Conservation (phyloP, 2,329 filamentous ascomycete species). For the Drechslerella dactyloides region DNA sequence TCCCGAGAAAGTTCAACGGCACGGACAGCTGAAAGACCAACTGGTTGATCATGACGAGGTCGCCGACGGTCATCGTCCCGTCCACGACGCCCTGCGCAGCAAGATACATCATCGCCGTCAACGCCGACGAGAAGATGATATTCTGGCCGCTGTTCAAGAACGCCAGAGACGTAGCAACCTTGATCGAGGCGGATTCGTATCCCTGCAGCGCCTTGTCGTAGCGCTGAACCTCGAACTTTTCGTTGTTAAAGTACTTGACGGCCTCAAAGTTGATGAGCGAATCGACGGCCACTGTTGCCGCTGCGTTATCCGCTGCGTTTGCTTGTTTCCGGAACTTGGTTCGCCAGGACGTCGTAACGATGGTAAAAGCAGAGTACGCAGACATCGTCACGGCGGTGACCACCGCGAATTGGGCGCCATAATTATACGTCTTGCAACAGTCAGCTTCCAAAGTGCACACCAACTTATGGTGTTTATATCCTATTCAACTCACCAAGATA, state of each 20-base stretch:
- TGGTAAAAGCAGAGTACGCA: slow-evolving; percentile 94
- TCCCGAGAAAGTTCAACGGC: slow-evolving; percentile 96
- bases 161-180: slow-evolving; percentile 90
- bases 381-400: slow-evolving; percentile 92
- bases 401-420: slow-evolving; percentile 86
- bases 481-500: slow-evolving; percentile 68
- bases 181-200: slow-evolving; percentile 95
- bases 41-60: slow-evolving; percentile 98
- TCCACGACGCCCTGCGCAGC: slow-evolving; percentile 85
- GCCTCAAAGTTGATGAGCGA: slow-evolving; percentile 98
- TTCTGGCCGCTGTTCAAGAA: slow-evolving; percentile 95
- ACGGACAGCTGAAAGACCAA: slow-evolving; percentile 97
- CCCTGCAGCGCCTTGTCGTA: slow-evolving; percentile 85
- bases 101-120: slow-evolving; percentile 98
- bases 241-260: slow-evolving; percentile 99
- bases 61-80: slow-evolving; percentile 84
- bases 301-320: slow-evolving; percentile 94
- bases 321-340: slow-evolving; percentile 95
- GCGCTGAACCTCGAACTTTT: slow-evolving; percentile 86
- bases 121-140: slow-evolving; percentile 90
- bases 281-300: slow-evolving; percentile 92
- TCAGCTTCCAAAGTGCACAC: not conserved
- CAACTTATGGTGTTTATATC: not conserved
- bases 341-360: slow-evolving; percentile 93
- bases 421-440: slow-evolving; percentile 78